phyloP scores from a whole-genome alignment of 352 stramenopile species.

The Stephanocyclus meneghinianus region DNA sequence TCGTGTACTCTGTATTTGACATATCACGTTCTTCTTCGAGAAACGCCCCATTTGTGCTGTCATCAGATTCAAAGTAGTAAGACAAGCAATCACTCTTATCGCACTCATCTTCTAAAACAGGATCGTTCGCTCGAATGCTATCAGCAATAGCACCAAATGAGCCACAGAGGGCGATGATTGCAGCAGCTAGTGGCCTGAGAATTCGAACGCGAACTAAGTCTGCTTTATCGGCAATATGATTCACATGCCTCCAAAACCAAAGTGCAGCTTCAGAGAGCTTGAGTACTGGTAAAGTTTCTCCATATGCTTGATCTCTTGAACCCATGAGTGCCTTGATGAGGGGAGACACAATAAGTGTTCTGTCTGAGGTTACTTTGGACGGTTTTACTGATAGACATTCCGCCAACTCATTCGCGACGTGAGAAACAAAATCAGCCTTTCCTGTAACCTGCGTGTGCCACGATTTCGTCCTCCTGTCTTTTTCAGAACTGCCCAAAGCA shows the following conservation, averaged over 20 bases:
- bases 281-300: conserved; percentile 16
- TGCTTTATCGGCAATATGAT: conserved; percentile 22
- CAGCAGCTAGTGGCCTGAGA: conserved; percentile 53
- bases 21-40: conserved; percentile 10
- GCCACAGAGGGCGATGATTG: conserved; percentile 71
- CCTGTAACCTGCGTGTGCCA: conserved; percentile 42
- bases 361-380: conserved; percentile 46
- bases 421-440: conserved; percentile 55
- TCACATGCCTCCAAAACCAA: conserved; percentile 70
- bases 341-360: conserved; percentile 36
- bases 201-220: conserved; percentile 49
- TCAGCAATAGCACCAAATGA: conserved; percentile 49
- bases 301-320: conserved; percentile 2
- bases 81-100: conserved; percentile 41
- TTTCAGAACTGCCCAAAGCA: conserved; percentile 37
- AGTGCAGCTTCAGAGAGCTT: conserved; percentile 57
- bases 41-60: conserved; percentile 63
- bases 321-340: conserved; percentile 39
- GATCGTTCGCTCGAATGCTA: conserved; percentile 5
- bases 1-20: conserved; percentile 22
- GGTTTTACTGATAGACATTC: conserved; percentile 66
- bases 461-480: conserved; percentile 50
- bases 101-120: conserved; percentile 11
- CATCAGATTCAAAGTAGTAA: conserved; percentile 80
- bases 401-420: conserved; percentile 57